These are phyloP conservation scores for Diospyros lotus DNA, from an alignment of 148 eudicot genomes.

Conservation along the genomic window DNA sequence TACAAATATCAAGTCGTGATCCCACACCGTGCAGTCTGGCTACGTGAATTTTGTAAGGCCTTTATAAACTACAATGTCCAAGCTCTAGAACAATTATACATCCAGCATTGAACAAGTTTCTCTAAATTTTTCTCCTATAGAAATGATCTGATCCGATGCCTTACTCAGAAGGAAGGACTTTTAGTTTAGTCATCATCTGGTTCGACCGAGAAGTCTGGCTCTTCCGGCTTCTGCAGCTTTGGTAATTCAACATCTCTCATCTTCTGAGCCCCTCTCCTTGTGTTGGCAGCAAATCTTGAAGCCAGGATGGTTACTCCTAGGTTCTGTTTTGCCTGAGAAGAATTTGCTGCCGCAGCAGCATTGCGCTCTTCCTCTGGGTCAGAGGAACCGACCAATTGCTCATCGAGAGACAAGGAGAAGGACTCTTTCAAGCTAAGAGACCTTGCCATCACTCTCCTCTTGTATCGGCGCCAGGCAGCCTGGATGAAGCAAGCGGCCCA, in stretches of 20 bases:
- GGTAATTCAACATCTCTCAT: constrained; percentile 44
- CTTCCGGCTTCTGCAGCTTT: constrained; percentile 74
- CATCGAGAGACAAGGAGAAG: constrained; percentile 13
- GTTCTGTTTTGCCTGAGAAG: constrained; percentile 47
- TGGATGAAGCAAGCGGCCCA: constrained; percentile 90
- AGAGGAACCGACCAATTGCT: constrained; percentile 19
- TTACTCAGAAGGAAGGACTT: too few relatives aligned
- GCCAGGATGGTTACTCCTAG: constrained; percentile 68
- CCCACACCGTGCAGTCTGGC: too few relatives aligned
- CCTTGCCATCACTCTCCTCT: constrained; percentile 55
- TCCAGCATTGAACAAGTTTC: too few relatives aligned
- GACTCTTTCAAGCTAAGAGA: constrained; percentile 51
- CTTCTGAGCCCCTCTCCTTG: constrained; percentile 70
- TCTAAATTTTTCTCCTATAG: too few relatives aligned
- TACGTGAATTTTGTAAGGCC: too few relatives aligned
- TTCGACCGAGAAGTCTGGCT: constrained; percentile 77
- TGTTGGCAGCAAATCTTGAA: constrained; percentile 71
- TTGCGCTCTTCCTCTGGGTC: constrained; percentile 24
- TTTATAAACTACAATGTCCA: too few relatives aligned
- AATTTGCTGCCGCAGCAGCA: constrained; percentile 3
- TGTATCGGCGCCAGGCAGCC: constrained; percentile 76
- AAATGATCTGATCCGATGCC: too few relatives aligned
- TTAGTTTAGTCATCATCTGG: constrained; percentile 28
- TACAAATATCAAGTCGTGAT: too few relatives aligned
- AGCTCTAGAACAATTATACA: too few relatives aligned